Evolutionary conservation across 306 rosid species (phyloP).

Genomic region (Hippophae tibetana): DNA sequence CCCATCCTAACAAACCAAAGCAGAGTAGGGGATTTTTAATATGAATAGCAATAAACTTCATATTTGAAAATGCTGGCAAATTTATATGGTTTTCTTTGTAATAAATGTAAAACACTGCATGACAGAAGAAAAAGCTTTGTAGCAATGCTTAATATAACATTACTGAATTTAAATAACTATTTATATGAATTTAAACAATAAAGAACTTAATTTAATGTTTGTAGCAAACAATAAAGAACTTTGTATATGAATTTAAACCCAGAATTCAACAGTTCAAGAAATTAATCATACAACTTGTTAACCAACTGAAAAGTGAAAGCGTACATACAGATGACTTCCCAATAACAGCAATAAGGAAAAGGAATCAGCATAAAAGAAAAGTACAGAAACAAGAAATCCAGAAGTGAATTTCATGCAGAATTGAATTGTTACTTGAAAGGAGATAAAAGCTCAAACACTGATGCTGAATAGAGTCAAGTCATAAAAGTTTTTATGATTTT

Average conservation of each 20-base stretch:
- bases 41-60: neutral
- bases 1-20: conserved; percentile 36
- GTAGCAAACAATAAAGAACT: conserved; percentile 6
- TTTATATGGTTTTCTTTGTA: too few relatives aligned
- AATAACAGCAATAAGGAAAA: neutral
- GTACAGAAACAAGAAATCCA: neutral
- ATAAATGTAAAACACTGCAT: too few relatives aligned
- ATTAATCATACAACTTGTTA: conserved; percentile 8
- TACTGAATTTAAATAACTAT: neutral
- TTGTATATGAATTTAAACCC: neutral
- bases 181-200: neutral
- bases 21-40: conserved; percentile 15
- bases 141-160: neutral
- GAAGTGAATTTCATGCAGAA: neutral
- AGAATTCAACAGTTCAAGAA: conserved; percentile 13
- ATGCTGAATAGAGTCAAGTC: too few relatives aligned
- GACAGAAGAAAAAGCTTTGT: too few relatives aligned
- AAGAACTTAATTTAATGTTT: neutral
- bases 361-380: neutral
- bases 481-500: too few relatives aligned
- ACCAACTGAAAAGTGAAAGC: conserved; percentile 30
- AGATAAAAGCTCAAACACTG: neutral
- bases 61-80: too few relatives aligned
- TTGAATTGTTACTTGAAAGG: conserved; percentile 13
- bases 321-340: conserved; percentile 14